A percentile compares a stretch with the other conserved stretches of the same genome.
Conservation (phyloP, 441 rosid genomes). For the Populus hybrid region DNA sequence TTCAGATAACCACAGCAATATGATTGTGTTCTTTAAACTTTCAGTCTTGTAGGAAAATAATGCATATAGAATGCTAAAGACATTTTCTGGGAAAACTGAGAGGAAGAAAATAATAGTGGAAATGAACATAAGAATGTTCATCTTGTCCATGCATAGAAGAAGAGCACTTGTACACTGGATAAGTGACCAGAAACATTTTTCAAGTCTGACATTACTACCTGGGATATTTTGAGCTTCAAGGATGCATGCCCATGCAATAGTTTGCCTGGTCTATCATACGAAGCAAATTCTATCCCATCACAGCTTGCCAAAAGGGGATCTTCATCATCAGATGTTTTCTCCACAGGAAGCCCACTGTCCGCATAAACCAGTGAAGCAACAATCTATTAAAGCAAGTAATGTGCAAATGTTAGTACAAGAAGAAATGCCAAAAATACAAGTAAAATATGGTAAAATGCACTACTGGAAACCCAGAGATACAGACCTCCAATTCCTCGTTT, state of each 20-base stretch:
- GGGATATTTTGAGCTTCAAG: conserved; percentile 73
- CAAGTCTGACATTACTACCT: conserved; percentile 39
- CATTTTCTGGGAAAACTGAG: background rate
- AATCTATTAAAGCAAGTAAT: conserved; percentile 36
- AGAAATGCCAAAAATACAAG: conserved; percentile 5
- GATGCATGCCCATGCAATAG: conserved; percentile 63
- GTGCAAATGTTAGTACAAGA: conserved; percentile 9
- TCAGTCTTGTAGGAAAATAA: background rate
- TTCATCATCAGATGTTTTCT: conserved; percentile 59
- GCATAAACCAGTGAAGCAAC: conserved; percentile 66
- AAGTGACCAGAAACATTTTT: conserved; percentile 9
- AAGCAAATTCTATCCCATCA: conserved; percentile 69
- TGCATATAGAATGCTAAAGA: background rate
- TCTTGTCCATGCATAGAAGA: background rate
- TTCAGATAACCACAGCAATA: background rate
- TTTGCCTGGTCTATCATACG: conserved; percentile 53
- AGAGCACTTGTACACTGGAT: background rate
- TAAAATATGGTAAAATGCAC: background rate
- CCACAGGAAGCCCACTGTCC: conserved; percentile 51
- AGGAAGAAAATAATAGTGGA: background rate
- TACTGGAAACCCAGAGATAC: conserved; percentile 12
- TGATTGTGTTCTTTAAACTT: background rate
- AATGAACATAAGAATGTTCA: background rate
- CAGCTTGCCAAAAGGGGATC: conserved; percentile 59
- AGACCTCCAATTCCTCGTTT: conserved; percentile 61